These are phyloP conservation scores for Russula olivacea DNA, from an alignment of 768 basidiomycete genomes.

Conservation along the genomic window DNA sequence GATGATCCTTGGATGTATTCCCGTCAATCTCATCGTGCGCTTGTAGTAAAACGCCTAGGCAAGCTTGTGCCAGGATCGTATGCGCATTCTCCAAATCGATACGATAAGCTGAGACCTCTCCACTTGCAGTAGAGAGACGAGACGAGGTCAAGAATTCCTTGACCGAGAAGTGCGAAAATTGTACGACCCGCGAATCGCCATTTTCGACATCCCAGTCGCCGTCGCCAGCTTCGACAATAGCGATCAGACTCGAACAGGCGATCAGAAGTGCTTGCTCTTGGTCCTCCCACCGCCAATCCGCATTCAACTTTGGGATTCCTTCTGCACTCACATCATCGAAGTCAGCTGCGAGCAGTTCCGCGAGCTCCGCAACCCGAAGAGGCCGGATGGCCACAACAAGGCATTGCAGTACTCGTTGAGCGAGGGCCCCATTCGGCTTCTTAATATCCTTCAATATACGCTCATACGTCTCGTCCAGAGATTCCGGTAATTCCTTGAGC, in stretches of 20 bases:
- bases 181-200: not conserved
- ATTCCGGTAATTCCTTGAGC: not conserved
- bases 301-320: not conserved
- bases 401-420: not conserved
- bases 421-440: not conserved
- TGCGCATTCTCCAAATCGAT: too few relatives aligned
- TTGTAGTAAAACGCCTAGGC: not conserved
- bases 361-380: not conserved
- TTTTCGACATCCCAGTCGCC: too few relatives aligned
- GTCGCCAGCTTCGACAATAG: not conserved
- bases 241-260: not conserved
- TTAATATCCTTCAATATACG: not conserved
- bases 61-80: not conserved
- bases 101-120: too few relatives aligned
- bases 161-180: not conserved
- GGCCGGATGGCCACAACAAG: not conserved
- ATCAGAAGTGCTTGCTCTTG: not conserved
- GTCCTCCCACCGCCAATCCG: not conserved
- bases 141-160: not conserved
- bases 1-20: not conserved
- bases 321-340: not conserved
- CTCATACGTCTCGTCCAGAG: constrained; percentile 1
- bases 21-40: not conserved
- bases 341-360: not conserved
- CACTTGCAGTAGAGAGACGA: too few relatives aligned